Evolutionary conservation across 805 yeast species (phyloP).

Genomic region (Ogataea methanolica): DNA sequence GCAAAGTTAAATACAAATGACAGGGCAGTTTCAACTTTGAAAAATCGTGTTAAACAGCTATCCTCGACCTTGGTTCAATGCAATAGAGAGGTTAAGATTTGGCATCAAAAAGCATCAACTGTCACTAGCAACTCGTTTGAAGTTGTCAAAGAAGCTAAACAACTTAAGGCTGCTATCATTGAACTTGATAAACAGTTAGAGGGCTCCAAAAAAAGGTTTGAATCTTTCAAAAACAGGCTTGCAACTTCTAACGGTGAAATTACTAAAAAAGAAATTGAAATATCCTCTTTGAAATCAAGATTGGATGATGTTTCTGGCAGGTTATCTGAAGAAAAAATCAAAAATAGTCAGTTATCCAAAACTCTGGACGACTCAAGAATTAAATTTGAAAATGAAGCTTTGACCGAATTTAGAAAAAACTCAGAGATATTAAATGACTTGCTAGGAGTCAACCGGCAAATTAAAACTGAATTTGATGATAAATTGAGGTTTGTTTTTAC

Average conservation of each 20-base stretch:
- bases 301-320: constrained; percentile 41
- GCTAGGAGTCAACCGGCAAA: background rate
- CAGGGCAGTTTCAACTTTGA: constrained; percentile 6
- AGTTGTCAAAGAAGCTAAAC: constrained; percentile 6
- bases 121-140: constrained; percentile 1
- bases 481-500: constrained; percentile 4
- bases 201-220: constrained; percentile 8
- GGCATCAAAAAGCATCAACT: constrained; percentile 3
- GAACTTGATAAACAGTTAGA: constrained; percentile 8
- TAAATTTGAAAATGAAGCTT: constrained; percentile 7
- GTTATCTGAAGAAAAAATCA: constrained; percentile 43
- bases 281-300: constrained; percentile 31
- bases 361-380: constrained; percentile 10
- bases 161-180: constrained; percentile 3
- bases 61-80: constrained; percentile 2
- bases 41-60: constrained; percentile 3
- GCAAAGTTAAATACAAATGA: constrained; percentile 3
- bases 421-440: background rate
- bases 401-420: constrained; percentile 6
- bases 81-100: constrained; percentile 2
- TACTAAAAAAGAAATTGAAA: constrained; percentile 18
- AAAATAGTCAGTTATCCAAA: constrained; percentile 26
- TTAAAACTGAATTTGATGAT: background rate
- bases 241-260: constrained; percentile 4
- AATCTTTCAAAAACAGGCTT: constrained; percentile 13